Conservation (phyloP, 345 rosid genomes). For the Erucastrum elatum region DNA sequence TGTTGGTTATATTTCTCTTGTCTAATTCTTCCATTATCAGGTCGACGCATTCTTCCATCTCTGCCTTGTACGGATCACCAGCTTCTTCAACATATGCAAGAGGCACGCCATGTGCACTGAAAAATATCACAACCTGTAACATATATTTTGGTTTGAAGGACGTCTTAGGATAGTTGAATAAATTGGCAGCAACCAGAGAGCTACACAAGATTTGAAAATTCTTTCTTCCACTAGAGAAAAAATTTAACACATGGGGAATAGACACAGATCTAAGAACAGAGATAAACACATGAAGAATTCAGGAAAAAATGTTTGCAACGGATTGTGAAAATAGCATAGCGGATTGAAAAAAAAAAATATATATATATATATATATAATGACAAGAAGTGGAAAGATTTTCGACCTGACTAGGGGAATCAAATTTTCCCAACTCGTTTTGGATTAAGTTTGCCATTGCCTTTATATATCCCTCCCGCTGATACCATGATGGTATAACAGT, state of each 20-base stretch:
- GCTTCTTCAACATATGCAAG: slow-evolving; percentile 99
- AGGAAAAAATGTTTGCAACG: not conserved
- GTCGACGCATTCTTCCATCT: slow-evolving; percentile 98
- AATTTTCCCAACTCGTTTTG: slow-evolving; percentile 70
- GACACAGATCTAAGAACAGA: slow-evolving; percentile 4
- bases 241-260: not conserved
- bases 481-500: slow-evolving; percentile 99
- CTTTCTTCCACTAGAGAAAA: not conserved
- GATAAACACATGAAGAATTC: not conserved
- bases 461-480: slow-evolving; percentile 96
- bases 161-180: slow-evolving; percentile 23
- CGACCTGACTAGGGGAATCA: slow-evolving; percentile 72
- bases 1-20: slow-evolving; percentile 66
- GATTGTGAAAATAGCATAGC: slow-evolving; percentile 5
- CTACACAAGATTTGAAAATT: not conserved
- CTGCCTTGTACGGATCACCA: slow-evolving; percentile 99
- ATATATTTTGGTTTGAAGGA: slow-evolving; percentile 31
- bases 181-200: slow-evolving; percentile 3
- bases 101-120: slow-evolving; percentile 99
- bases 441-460: slow-evolving; percentile 80
- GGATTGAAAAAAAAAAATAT: not conserved
- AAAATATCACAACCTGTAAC: slow-evolving; percentile 88
- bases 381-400: not conserved
- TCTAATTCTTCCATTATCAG: slow-evolving; percentile 95
- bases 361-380: no score